Conservation (phyloP, 441 rosid genomes). For the Isatis lusitanica region DNA sequence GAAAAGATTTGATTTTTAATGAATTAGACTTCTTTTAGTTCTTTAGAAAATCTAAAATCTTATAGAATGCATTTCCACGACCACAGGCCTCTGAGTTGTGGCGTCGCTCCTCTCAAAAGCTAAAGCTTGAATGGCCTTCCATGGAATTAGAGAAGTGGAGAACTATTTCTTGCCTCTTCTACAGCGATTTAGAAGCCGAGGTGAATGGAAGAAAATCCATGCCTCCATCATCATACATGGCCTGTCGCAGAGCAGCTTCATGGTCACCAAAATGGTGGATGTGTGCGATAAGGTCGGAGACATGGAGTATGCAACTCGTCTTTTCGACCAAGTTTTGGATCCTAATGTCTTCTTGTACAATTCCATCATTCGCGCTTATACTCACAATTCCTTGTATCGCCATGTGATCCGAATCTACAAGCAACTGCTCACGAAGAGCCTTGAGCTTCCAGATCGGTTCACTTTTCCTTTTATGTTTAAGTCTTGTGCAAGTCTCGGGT, state of each 20-base stretch:
- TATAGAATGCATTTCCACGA: no score
- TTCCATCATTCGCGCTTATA: constrained; percentile 48
- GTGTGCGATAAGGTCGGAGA: constrained; percentile 41
- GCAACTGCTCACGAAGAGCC: constrained; percentile 35
- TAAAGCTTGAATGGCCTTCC: constrained; percentile 15
- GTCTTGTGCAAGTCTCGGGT: constrained; percentile 48
- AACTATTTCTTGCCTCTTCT: constrained; percentile 44
- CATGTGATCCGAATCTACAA: constrained; percentile 38
- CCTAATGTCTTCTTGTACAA: constrained; percentile 55
- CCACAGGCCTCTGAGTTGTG: no score
- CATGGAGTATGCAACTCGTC: constrained; percentile 41
- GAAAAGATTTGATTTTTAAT: no score
- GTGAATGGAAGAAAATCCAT: constrained; percentile 47
- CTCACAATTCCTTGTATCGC: constrained; percentile 41
- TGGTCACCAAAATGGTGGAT: constrained; percentile 59
- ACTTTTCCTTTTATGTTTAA: constrained; percentile 60
- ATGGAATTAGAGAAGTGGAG: constrained; percentile 45
- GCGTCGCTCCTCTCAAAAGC: not conserved
- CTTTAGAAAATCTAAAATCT: no score
- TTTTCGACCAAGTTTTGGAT: constrained; percentile 42
- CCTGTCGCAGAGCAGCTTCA: constrained; percentile 53
- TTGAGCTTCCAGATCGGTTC: constrained; percentile 47
- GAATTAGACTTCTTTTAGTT: no score
- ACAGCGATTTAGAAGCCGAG: constrained; percentile 35
- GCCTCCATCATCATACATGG: constrained; percentile 43